These are phyloP conservation scores for Fraxinus velutina DNA, from an alignment of 305 asterid species.

Conservation along the genomic window DNA sequence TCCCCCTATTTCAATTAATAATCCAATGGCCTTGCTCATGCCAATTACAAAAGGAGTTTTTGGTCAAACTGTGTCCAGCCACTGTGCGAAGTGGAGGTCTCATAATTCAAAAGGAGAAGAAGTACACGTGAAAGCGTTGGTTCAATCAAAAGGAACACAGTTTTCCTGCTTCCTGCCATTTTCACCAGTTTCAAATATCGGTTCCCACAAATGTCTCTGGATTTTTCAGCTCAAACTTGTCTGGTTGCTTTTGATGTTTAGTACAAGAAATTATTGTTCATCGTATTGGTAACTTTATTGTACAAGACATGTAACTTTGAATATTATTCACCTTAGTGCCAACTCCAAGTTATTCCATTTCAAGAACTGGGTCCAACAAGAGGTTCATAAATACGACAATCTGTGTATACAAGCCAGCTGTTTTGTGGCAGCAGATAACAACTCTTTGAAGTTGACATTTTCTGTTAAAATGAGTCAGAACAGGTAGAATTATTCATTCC, in stretches of 20 bases:
- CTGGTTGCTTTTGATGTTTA: neutral
- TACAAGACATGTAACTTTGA: neutral
- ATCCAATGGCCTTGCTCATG: neutral
- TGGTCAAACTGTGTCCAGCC: neutral
- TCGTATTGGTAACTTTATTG: neutral
- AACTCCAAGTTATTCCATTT: neutral
- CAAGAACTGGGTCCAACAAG: neutral
- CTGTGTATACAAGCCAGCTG: neutral
- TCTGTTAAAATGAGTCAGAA: neutral
- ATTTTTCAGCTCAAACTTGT: neutral
- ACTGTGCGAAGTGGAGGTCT: neutral
- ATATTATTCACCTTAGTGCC: neutral
- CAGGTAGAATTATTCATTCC: neutral
- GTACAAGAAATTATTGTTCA: neutral
- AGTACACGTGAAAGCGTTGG: neutral
- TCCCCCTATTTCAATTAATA: neutral
- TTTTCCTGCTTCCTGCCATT: neutral
- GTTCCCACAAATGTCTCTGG: neutral
- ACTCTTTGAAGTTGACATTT: neutral
- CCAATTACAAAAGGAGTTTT: neutral
- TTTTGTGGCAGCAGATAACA: neutral
- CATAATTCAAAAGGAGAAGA: neutral
- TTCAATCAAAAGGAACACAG: neutral
- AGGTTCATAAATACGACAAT: neutral
- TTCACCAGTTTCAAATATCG: neutral